Evolutionary conservation across 23 red algal species (phyloP), one percentile per base, ranked within the genome.

Genomic region (Porphyridium purpureum): DNA sequence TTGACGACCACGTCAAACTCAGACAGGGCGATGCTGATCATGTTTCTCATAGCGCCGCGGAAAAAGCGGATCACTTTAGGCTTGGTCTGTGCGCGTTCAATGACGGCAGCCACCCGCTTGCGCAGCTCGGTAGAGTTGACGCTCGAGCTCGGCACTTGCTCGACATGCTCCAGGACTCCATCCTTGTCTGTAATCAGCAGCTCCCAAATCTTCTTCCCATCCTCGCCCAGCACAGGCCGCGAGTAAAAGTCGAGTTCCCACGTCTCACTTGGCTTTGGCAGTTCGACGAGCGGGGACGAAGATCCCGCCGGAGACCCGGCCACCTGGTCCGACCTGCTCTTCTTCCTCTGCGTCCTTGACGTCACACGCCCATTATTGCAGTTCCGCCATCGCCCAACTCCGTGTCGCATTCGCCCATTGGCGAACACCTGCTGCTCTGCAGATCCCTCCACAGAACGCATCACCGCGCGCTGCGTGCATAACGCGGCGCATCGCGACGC

Each of bases 191-290:
- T 76, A 52, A 98, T 75, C 27, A 98, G 59, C 35, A 98, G 75
- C 64, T 98, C 90, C 90, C 90, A 98, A 52, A 86, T 58, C 54
- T 82, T 82, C 60, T 98, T 98, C 23, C 81, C 81, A 57, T 98
- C 70, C 6, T 52, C 20, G 5, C 78, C 90, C 14, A 66, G 53
- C 0, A 98, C 90, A 4, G 90, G 90, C 4, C 69, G 66, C 2
- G 90, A 98, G 59, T 98, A 98, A 62, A 98, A 98, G 48, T 98
- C 90, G 7, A 98, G 62, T 52, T 98, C 90, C 90, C 90, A 98
- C 11, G 38, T 44, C n/a, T n/a, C n/a, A n/a, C n/a, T n/a, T n/a
- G n/a, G n/a, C n/a, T n/a, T n/a, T n/a, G n/a, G n/a, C n/a, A n/a
- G n/a, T n/a, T n/a, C n/a, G n/a, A n/a, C n/a, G n/a, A n/a, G n/a